Conservation (phyloP, 495 filamentous ascomycete species). For the Tuber indicum region DNA sequence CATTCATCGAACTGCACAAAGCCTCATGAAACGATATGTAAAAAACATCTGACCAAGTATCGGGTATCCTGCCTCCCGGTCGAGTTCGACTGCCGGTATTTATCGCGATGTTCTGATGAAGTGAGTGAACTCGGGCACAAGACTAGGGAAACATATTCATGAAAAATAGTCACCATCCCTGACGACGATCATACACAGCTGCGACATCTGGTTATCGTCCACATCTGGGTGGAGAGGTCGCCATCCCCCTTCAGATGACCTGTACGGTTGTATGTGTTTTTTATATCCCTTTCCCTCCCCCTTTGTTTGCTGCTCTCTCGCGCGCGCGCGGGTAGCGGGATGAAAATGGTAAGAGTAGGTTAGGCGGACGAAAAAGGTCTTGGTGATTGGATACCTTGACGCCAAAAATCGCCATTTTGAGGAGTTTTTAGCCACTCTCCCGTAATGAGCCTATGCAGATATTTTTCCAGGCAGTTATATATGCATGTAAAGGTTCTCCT, state of each 20-base stretch:
- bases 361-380: no score
- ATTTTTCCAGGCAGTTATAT: no score
- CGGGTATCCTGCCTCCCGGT: not conserved
- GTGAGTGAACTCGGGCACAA: not conserved
- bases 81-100: not conserved
- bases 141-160: not conserved
- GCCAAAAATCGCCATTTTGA: no score
- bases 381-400: no score
- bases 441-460: no score
- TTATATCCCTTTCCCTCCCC: not conserved
- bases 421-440: no score
- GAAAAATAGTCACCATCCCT: slow-evolving; percentile 10
- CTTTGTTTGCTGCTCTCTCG: not conserved
- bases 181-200: slow-evolving; percentile 27
- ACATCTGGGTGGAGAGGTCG: slow-evolving; percentile 9
- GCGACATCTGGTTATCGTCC: slow-evolving; percentile 16
- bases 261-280: not conserved
- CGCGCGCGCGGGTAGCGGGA: not conserved
- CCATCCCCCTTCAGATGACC: slow-evolving; percentile 15
- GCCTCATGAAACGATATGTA: not conserved
- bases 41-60: not conserved
- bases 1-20: slow-evolving; percentile 8
- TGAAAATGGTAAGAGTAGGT: not conserved
- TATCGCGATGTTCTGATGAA: not conserved
- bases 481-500: no score